Conservation (phyloP, 2,329 filamentous ascomycete genomes). For the Clarireedia hainanense region DNA sequence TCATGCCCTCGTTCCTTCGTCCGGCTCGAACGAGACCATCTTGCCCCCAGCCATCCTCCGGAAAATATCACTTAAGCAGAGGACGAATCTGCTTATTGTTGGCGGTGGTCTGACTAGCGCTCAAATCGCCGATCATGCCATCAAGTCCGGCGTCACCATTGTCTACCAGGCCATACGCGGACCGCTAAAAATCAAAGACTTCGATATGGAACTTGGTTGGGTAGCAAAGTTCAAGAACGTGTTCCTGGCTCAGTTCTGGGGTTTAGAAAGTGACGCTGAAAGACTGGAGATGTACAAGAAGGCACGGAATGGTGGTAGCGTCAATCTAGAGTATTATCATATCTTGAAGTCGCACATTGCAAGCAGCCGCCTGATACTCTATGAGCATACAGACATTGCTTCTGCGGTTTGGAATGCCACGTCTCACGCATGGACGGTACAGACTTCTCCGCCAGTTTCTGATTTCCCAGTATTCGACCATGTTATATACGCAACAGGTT, state of each 20-base stretch:
- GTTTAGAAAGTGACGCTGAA: constrained; percentile 62
- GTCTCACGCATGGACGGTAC: constrained; percentile 37
- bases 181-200: constrained; percentile 56
- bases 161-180: constrained; percentile 65
- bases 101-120: constrained; percentile 72
- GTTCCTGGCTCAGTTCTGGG: constrained; percentile 71
- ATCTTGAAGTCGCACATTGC: constrained; percentile 13
- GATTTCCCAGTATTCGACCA: constrained; percentile 38
- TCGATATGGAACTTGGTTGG: constrained; percentile 71
- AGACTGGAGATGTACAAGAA: constrained; percentile 55
- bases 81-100: constrained; percentile 62
- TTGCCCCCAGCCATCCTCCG: constrained; percentile 33
- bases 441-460: constrained; percentile 43
- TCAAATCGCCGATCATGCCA: constrained; percentile 60
- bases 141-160: constrained; percentile 56
- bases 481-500: constrained; percentile 52
- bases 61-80: constrained; percentile 41
- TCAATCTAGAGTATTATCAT: constrained; percentile 44
- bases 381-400: constrained; percentile 32
- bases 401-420: constrained; percentile 42
- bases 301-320: constrained; percentile 68
- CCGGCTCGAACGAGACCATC: not conserved
- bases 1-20: constrained; percentile 13
- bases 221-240: constrained; percentile 76
- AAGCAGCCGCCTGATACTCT: constrained; percentile 11